Conservation (phyloP, 2,329 filamentous ascomycete species). For the Teratosphaeriaceae sp. region DNA sequence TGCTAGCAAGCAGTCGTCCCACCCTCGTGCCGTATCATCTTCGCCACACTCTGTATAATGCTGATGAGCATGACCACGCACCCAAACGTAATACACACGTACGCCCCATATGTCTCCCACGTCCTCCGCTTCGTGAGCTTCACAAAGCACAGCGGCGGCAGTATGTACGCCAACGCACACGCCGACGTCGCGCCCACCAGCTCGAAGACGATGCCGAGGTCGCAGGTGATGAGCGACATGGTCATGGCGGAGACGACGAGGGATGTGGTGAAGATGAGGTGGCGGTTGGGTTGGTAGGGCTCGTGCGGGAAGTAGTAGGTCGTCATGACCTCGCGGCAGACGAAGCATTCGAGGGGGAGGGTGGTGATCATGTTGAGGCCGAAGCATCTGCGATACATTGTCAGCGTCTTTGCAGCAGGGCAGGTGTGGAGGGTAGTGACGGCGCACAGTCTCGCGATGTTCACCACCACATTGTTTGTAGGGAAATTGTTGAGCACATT, state of each 20-base stretch:
- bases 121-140: constrained; percentile 70
- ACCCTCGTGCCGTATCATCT: constrained; percentile 46
- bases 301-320: constrained; percentile 70
- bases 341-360: constrained; percentile 91
- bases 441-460: constrained; percentile 71
- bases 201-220: constrained; percentile 91
- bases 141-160: constrained; percentile 92
- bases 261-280: constrained; percentile 76
- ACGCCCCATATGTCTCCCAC: constrained; percentile 52
- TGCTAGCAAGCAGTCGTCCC: constrained; percentile 13
- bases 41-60: constrained; percentile 62
- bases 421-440: not conserved
- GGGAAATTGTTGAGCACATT: constrained; percentile 99
- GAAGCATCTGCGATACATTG: constrained; percentile 59
- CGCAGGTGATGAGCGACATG: constrained; percentile 79
- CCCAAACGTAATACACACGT: constrained; percentile 71
- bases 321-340: constrained; percentile 93
- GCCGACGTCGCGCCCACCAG: constrained; percentile 93
- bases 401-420: not conserved
- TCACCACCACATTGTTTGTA: constrained; percentile 83
- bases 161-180: constrained; percentile 87
- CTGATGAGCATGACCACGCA: constrained; percentile 74
- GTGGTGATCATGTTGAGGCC: constrained; percentile 99
- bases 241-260: constrained; percentile 74
- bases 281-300: constrained; percentile 74